Percentiles rank a stretch among this genome's conserved stretches.
phyloP scores from a whole-genome alignment of 1,284 basidiomycete species.

The Ustilago vetiveriae region DNA sequence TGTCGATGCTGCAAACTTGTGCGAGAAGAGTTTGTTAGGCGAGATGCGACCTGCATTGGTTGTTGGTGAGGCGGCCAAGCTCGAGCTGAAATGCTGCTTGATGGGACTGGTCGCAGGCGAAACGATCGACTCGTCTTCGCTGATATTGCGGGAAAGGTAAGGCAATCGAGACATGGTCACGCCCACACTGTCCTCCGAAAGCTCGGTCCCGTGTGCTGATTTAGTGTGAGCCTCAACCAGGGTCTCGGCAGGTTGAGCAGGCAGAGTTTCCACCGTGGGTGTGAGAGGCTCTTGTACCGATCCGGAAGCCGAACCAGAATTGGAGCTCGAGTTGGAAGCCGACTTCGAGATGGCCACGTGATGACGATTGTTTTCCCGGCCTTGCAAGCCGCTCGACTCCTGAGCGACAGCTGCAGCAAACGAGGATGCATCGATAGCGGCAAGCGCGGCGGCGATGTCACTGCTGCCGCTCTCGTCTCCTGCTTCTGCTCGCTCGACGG shows the following conservation, averaged over 20 bases:
- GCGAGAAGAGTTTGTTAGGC: constrained; percentile 39
- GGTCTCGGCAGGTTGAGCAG: not conserved
- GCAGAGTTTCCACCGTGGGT: constrained; percentile 8
- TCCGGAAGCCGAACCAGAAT: constrained; percentile 5
- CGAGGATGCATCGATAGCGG: constrained; percentile 18
- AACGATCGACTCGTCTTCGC: not conserved
- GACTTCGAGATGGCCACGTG: constrained; percentile 17
- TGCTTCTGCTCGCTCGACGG: constrained; percentile 13
- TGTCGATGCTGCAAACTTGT: constrained; percentile 22
- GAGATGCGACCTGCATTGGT: constrained; percentile 29
- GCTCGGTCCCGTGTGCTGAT: no score
- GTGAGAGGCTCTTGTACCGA: constrained; percentile 5
- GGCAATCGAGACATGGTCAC: not conserved
- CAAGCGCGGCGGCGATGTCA: constrained; percentile 26
- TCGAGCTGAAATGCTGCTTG: constrained; percentile 9
- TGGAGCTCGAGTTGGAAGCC: constrained; percentile 18
- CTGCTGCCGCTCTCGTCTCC: constrained; percentile 22
- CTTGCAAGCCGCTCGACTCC: not conserved
- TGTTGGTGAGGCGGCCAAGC: not conserved
- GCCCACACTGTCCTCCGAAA: constrained; percentile 4
- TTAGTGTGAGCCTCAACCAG: not conserved
- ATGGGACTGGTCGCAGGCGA: constrained; percentile 2
- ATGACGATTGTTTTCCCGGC: not conserved
- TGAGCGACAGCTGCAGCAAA: not conserved
- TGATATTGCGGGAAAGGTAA: not conserved